A percentile compares a stretch with the other conserved stretches of the same genome.
Evolutionary conservation across 768 basidiomycete genomes (phyloP).

Genomic region (Tulasnella sp.): DNA sequence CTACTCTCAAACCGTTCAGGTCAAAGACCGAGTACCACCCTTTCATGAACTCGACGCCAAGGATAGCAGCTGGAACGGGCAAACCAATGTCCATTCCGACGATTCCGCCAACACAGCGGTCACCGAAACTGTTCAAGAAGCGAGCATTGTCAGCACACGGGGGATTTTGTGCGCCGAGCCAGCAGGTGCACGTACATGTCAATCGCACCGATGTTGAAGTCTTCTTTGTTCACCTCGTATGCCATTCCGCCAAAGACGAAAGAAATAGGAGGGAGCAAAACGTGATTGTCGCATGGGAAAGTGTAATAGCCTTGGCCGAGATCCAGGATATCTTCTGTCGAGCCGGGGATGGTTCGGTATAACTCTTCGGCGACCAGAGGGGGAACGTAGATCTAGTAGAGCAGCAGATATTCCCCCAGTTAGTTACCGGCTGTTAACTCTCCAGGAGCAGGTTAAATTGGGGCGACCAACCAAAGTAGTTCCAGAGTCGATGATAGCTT

Average conservation of each 20-base stretch:
- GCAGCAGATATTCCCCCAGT: background rate
- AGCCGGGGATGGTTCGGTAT: background rate
- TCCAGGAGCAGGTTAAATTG: background rate
- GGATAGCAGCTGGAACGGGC: background rate
- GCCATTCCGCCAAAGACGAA: background rate
- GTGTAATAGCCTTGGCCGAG: background rate
- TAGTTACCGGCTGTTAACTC: background rate
- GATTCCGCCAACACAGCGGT: background rate
- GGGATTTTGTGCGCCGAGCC: no score
- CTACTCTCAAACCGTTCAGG: background rate
- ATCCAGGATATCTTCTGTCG: background rate
- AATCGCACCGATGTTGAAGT: background rate
- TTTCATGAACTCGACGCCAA: slow-evolving; percentile 1
- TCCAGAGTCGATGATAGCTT: background rate
- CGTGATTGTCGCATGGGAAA: background rate
- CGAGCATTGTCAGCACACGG: background rate
- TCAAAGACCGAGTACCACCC: background rate
- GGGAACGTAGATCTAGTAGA: background rate
- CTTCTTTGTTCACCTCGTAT: background rate
- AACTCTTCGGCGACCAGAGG: background rate
- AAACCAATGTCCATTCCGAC: background rate
- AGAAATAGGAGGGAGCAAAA: background rate
- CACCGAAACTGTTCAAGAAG: background rate
- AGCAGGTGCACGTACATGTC: background rate
- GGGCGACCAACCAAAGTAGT: background rate